Evolutionary conservation across 164 flowering plant species (phyloP), one percentile per base, ranked within the genome.

Genomic region (Malania oleifera): DNA sequence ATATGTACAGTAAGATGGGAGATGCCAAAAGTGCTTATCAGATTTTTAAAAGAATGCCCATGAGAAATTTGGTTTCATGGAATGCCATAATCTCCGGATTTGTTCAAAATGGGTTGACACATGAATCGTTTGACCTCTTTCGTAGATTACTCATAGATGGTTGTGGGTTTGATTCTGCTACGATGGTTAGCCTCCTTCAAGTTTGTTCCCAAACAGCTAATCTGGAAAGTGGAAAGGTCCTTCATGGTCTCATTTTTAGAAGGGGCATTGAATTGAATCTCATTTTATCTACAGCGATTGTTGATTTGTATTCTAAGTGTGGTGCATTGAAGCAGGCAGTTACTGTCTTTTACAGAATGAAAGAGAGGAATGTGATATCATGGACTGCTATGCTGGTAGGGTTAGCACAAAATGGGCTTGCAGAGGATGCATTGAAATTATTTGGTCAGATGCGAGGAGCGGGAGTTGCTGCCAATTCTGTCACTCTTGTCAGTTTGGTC

Each of bases 371-470:
- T 64, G 75, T 75, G 18, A 56, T 75, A 23, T 65, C 75, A 17
- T 78, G 79, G 82, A 75, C 77, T 18, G 76, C 79, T 38, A 65
- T 75, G 77, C 51, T 77, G 39, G 76, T 65, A 29, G 82, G 79
- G n/a, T 66, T 74, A 40, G 77, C 79, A 34, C 77, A 77, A 47
- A 70, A 77, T 61, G 82, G 82, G 38, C 67, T 44, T 27, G 77
- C 82, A 9, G 70, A 57, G 51, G 77, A 78, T 50, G 79, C 82
- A 27, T n/a, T 72, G 18, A 43, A 35, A 40, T 39, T 75, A 47
- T 73, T 78, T 43, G 10, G 54, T 19, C 49, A 44, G 59, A 78
- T 78, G 79, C 77, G 62, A 62, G 58, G 51, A 23, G 72, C 72
- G 44, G 72, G 79, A 18, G 52, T 78, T 29, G 43, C 56, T 38